Evolutionary conservation across 495 filamentous ascomycete species (phyloP).

Genomic region (Aspergillus leporis): DNA sequence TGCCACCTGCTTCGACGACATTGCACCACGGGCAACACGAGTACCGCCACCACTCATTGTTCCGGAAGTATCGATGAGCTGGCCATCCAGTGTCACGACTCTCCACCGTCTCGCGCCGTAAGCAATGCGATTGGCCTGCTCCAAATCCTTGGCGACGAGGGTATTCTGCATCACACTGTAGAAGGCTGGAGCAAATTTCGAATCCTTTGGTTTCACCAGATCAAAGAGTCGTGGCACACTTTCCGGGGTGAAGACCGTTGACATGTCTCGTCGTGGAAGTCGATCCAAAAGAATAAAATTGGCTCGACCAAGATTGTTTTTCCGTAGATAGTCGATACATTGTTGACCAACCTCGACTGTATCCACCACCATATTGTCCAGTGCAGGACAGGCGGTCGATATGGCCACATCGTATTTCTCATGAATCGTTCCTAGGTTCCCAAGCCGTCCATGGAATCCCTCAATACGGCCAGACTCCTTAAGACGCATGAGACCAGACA

Average conservation of each 20-base stretch:
- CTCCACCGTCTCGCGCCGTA: conserved; percentile 92
- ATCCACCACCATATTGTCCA: conserved; percentile 95
- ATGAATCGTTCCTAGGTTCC: conserved; percentile 94
- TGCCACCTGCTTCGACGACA: conserved; percentile 91
- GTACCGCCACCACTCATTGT: conserved; percentile 98
- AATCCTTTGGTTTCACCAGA: conserved; percentile 83
- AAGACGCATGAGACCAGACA: conserved; percentile 87
- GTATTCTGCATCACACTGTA: conserved; percentile 93
- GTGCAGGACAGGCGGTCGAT: conserved; percentile 86
- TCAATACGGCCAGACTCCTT: conserved; percentile 95
- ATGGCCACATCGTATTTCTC: conserved; percentile 94
- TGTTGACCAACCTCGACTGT: conserved; percentile 93
- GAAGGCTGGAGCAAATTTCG: conserved; percentile 87
- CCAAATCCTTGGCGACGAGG: conserved; percentile 86
- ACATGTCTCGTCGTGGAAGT: conserved; percentile 72
- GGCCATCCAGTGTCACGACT: conserved; percentile 92
- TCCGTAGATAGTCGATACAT: conserved; percentile 94
- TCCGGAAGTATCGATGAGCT: conserved; percentile 94
- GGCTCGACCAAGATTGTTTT: conserved; percentile 95
- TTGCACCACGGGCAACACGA: conserved; percentile 81
- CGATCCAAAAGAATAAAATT: conserved; percentile 96
- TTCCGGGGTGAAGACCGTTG: conserved; percentile 82
- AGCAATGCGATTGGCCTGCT: conserved; percentile 93
- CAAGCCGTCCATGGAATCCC: conserved; percentile 92
- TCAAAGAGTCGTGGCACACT: conserved; percentile 91